Percentiles rank a stretch among this genome's conserved stretches.
Conservation (phyloP, 148 eudicot species). For the Camellia lanceoleosa region DNA sequence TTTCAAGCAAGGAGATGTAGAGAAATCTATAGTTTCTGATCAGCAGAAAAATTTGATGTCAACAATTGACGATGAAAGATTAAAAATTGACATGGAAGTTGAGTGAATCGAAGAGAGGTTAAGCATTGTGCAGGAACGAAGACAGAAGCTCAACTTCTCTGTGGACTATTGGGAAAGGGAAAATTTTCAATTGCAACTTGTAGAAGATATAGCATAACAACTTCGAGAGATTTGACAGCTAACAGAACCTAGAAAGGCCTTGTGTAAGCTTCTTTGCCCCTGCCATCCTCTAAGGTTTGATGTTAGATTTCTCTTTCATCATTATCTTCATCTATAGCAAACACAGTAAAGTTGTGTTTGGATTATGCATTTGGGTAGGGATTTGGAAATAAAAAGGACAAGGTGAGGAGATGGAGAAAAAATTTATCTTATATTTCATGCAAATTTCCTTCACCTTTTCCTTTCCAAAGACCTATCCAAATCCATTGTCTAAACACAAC, state of each 20-base stretch:
- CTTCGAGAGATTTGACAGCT: conserved; percentile 22
- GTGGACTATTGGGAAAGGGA: conserved; percentile 59
- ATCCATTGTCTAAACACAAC: too few species aligned
- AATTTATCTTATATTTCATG: too few species aligned
- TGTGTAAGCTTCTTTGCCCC: conserved; percentile 66
- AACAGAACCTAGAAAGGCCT: conserved; percentile 56
- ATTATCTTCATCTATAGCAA: too few species aligned
- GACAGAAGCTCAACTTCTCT: conserved; percentile 59
- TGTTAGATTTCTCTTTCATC: not conserved
- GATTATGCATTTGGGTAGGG: too few species aligned
- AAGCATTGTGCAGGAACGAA: conserved; percentile 60
- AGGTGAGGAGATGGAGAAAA: too few species aligned
- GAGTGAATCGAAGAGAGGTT: conserved; percentile 62
- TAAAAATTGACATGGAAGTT: conserved; percentile 41
- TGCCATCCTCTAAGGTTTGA: conserved; percentile 60
- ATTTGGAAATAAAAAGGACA: too few species aligned
- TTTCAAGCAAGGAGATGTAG: not conserved
- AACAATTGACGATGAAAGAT: conserved; percentile 35
- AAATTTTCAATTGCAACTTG: conserved; percentile 56
- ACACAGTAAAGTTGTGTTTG: too few species aligned
- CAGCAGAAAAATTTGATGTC: conserved; percentile 51
- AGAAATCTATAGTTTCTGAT: conserved; percentile 24
- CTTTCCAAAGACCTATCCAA: too few species aligned
- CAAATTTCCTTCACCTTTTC: too few species aligned
- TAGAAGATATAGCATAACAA: conserved; percentile 64